Evolutionary conservation across 257 asterid species (phyloP).

Genomic region (Solanum tacnaense): DNA sequence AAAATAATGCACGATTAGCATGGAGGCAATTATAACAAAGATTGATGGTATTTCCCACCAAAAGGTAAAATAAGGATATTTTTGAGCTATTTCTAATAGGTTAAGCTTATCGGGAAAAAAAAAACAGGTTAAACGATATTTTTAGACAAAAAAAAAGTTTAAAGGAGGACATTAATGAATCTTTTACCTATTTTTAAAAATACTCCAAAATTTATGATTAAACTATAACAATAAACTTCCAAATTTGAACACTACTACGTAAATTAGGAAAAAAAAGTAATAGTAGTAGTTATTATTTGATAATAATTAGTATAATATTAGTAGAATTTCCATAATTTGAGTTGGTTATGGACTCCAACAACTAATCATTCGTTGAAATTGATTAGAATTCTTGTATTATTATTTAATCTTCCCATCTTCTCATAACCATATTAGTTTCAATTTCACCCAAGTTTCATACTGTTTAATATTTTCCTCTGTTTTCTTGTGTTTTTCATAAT

Average conservation of each 20-base stretch:
- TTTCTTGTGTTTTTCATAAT: not conserved
- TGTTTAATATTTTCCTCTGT: not conserved
- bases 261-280: not conserved
- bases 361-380: not conserved
- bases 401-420: not conserved
- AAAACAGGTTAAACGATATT: too few relatives aligned
- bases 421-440: not conserved
- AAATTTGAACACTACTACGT: too few relatives aligned
- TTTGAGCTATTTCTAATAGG: not conserved
- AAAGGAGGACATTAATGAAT: too few relatives aligned
- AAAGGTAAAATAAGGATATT: not conserved
- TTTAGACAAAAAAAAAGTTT: too few relatives aligned
- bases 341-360: not conserved
- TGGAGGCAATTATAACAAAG: not conserved
- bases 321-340: not conserved
- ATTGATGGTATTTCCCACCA: too few relatives aligned
- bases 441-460: not conserved
- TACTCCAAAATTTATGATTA: too few relatives aligned
- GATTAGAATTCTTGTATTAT: not conserved
- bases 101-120: too few relatives aligned
- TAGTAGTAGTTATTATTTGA: not conserved
- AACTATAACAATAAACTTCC: too few relatives aligned
- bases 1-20: not conserved
- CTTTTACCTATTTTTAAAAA: too few relatives aligned
- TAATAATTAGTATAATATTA: too few relatives aligned